Percentiles rank a stretch among this genome's conserved stretches.
phyloP scores from a whole-genome alignment of 768 basidiomycete species.

The Hericium alpestre region DNA sequence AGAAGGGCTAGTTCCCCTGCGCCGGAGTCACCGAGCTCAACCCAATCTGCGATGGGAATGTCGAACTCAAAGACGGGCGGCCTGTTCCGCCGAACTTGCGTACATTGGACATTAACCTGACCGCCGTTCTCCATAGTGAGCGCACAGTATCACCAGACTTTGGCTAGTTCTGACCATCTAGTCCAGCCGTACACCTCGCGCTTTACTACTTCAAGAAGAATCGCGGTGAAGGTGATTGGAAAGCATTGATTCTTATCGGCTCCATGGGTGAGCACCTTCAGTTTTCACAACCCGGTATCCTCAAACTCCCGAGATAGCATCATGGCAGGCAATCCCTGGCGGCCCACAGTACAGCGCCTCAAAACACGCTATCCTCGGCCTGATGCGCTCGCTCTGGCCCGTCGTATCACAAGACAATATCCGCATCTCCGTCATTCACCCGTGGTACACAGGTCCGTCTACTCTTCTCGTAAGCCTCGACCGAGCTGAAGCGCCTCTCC shows the following conservation, averaged over 20 bases:
- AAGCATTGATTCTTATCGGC: conserved; percentile 23
- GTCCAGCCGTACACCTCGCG: conserved; percentile 21
- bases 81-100: conserved; percentile 18
- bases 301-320: conserved; percentile 11
- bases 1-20: conserved; percentile 12
- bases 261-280: conserved; percentile 20
- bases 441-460: conserved; percentile 40
- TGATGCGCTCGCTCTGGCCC: conserved; percentile 19
- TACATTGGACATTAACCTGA: conserved; percentile 22
- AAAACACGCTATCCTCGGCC: conserved; percentile 23
- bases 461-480: background rate
- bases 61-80: conserved; percentile 14
- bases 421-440: conserved; percentile 37
- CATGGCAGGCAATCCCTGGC: conserved; percentile 13
- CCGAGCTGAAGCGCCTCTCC: background rate
- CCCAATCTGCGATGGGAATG: background rate
- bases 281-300: background rate
- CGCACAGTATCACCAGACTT: background rate
- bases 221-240: conserved; percentile 10
- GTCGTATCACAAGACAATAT: conserved; percentile 27
- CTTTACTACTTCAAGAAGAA: conserved; percentile 20
- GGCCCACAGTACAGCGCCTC: conserved; percentile 20
- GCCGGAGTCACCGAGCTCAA: conserved; percentile 11
- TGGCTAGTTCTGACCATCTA: background rate
- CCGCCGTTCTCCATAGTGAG: conserved; percentile 22